These are phyloP conservation scores for Pseudogymnoascus sp. DNA, from an alignment of 2,329 filamentous ascomycete species.

Conservation along the genomic window DNA sequence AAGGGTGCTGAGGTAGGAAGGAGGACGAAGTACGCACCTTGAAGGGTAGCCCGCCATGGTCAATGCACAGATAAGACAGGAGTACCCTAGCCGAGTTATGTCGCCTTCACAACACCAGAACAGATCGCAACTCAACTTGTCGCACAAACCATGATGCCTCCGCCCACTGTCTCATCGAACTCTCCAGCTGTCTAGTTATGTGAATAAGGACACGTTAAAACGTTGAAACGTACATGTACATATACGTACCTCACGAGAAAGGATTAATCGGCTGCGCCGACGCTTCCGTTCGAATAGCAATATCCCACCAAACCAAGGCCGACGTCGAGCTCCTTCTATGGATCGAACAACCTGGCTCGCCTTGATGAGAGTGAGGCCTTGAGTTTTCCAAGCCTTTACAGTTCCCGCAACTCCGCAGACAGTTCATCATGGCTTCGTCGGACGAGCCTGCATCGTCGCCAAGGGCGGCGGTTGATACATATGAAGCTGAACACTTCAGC, in stretches of 20 bases:
- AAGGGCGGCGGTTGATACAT: not conserved
- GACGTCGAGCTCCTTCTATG: not conserved
- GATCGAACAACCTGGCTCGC: slow-evolving; percentile 1
- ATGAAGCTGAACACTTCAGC: not conserved
- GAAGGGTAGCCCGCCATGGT: slow-evolving; percentile 1
- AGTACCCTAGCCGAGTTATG: slow-evolving; percentile 7
- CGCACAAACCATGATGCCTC: not conserved
- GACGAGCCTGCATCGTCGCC: not conserved
- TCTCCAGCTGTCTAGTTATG: not conserved
- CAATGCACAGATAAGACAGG: slow-evolving; percentile 5
- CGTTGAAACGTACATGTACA: not conserved
- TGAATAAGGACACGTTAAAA: not conserved
- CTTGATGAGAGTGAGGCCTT: slow-evolving; percentile 2
- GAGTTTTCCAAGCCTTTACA: not conserved
- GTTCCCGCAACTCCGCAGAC: not conserved
- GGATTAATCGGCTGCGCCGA: not conserved
- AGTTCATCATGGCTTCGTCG: not conserved
- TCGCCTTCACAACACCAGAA: slow-evolving; percentile 4
- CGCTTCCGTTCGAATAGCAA: not conserved
- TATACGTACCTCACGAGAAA: not conserved
- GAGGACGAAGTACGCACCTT: not conserved
- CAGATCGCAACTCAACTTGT: not conserved
- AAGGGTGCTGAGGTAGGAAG: not conserved
- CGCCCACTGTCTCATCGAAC: not conserved
- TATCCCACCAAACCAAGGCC: not conserved